Evolutionary conservation across 345 rosid genomes (phyloP), one percentile per base, ranked within the genome.

Genomic region (Citrus hindsii): DNA sequence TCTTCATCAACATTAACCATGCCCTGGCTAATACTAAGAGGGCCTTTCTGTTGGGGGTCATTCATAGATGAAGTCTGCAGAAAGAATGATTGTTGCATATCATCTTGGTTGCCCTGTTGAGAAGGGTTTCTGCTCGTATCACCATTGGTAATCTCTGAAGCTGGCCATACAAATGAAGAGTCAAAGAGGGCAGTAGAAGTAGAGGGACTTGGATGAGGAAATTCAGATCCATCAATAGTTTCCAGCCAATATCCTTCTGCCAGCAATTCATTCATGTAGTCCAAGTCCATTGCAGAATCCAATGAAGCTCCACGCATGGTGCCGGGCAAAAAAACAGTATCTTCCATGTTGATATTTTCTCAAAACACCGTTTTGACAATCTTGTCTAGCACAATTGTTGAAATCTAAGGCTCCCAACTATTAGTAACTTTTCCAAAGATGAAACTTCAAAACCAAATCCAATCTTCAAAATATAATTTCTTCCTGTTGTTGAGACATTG

Each of bases 211-310:
- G 80, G 74, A 81, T 82, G 81, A 78, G 89, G 86, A 79, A 91
- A 92, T 81, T 92, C 98, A 69, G 94, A 92, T 82, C 97, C 97
- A 77, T 88, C 92, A n/a, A 91, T 82, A 48, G 96, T 79, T 83
- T 95, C 96, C 81, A 92, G 82, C 98, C 99, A 95, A 87, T 94
- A 95, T 63, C 99, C 99, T 61, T 93, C 96, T 37, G 92, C 83
- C 72, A 95, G 75, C 79, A 95, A 83, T n/a, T 91, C 94, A 82
- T 95, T 89, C 89, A 95, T 88, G 85, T 53, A 86, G 67, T 89
- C 97, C 32, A 85, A 77, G 73, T 95, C 97, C 97, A 91, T 91
- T 28, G 83, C 76, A 5, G 88, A 77, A 86, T 87, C 90, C 16
- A 60, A 56, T 2, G 86, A 80, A 67, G 79, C 64, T 6, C 73